Percentiles rank a stretch among this genome's conserved stretches.
Evolutionary conservation across 1,284 basidiomycete genomes (phyloP).

Genomic region (Exobasidium rhododendri): DNA sequence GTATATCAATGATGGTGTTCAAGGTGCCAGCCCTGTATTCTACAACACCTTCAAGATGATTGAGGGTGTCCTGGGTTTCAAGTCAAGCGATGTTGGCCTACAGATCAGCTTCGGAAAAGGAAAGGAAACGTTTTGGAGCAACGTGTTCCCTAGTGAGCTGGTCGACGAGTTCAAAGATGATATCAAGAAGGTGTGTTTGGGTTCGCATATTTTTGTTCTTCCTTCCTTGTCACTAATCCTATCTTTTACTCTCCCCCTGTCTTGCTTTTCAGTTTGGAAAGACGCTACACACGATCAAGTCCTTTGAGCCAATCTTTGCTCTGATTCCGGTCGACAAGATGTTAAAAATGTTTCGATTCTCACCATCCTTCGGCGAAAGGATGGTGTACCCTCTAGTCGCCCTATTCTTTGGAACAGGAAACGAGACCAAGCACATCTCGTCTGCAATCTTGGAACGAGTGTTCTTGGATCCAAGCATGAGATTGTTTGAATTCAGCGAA

Average conservation of each 20-base stretch:
- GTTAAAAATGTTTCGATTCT: conserved; percentile 43
- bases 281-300: conserved; percentile 43
- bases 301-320: conserved; percentile 45
- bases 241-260: neutral
- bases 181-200: conserved; percentile 34
- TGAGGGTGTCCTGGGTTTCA: conserved; percentile 39
- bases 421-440: conserved; percentile 64
- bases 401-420: conserved; percentile 65
- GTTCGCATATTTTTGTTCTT: neutral
- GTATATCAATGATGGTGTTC: conserved; percentile 51
- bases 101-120: conserved; percentile 51
- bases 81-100: conserved; percentile 40
- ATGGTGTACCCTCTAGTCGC: conserved; percentile 64
- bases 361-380: conserved; percentile 61
- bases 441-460: conserved; percentile 64
- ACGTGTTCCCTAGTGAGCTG: conserved; percentile 46
- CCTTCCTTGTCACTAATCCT: neutral
- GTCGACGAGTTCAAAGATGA: conserved; percentile 38
- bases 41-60: conserved; percentile 49
- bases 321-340: conserved; percentile 43
- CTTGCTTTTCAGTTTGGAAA: conserved; percentile 32
- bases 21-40: conserved; percentile 44
- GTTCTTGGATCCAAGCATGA: conserved; percentile 64
- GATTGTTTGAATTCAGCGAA: conserved; percentile 47
- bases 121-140: conserved; percentile 40